A percentile compares a stretch with the other conserved stretches of the same genome.
phyloP scores from a whole-genome alignment of 129 eudicot genomes.

The Centaurea solstitialis region DNA sequence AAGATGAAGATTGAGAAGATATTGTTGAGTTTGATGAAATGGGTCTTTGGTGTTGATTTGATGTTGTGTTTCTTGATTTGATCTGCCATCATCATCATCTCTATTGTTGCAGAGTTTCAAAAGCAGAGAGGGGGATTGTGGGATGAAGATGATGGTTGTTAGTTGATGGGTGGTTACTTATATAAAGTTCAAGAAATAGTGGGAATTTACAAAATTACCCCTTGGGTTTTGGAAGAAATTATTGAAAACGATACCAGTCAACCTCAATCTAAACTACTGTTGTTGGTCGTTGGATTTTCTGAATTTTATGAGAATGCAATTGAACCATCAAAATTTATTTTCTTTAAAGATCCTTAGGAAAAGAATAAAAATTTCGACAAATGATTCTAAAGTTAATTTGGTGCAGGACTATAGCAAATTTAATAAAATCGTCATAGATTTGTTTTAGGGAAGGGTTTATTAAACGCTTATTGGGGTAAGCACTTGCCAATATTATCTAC shows the following conservation, averaged over 20 bases:
- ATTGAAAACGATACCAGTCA: background rate
- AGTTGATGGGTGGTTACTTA: background rate
- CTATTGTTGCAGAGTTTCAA: background rate
- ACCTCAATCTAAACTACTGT: constrained; percentile 1
- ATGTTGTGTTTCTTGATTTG: background rate
- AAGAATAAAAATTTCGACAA: no score
- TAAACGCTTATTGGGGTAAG: no score
- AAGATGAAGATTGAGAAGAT: constrained; percentile 28
- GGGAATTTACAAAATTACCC: constrained; percentile 11
- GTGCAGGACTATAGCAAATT: no score
- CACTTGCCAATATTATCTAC: no score
- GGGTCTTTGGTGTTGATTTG: constrained; percentile 8
- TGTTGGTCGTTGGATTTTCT: background rate
- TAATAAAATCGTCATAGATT: no score
- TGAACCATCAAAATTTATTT: no score
- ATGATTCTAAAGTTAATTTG: no score
- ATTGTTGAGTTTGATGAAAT: constrained; percentile 12
- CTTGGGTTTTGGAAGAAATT: background rate
- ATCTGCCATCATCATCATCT: constrained; percentile 1
- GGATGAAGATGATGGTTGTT: background rate
- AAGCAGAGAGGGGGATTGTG: background rate
- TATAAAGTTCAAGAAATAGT: constrained; percentile 6
- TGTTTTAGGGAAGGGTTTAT: no score
- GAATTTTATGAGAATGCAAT: background rate
- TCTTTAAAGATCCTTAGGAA: background rate